Evolutionary conservation across 2,329 filamentous ascomycete genomes (phyloP).

Genomic region (Geosmithia putterillii): DNA sequence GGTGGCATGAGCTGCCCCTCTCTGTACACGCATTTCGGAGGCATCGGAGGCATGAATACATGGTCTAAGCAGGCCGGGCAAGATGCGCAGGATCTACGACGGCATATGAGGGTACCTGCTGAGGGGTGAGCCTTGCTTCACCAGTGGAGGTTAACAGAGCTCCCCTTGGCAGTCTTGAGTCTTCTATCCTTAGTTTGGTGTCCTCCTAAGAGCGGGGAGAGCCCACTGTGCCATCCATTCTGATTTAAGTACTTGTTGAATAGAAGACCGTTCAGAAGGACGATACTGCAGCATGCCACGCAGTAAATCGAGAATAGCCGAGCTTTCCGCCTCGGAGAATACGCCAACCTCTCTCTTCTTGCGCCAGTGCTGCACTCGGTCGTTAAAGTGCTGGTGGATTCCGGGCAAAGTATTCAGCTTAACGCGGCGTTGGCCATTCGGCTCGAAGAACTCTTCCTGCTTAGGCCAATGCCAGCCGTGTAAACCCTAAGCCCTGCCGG

Average conservation of each 20-base stretch:
- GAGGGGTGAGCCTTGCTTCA: too few species aligned
- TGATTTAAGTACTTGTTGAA: conserved; percentile 14
- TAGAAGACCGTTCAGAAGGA: conserved; percentile 9
- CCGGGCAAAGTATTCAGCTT: neutral
- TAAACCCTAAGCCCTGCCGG: too few species aligned
- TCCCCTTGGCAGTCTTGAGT: too few species aligned
- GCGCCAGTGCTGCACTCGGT: conserved; percentile 1
- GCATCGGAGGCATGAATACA: too few species aligned
- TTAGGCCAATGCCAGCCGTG: conserved; percentile 7
- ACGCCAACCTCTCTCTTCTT: conserved; percentile 2
- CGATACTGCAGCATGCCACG: conserved; percentile 3
- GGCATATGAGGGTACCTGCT: too few species aligned
- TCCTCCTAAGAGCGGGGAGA: neutral
- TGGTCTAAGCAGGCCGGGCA: too few species aligned
- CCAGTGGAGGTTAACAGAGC: too few species aligned
- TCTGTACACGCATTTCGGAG: too few species aligned
- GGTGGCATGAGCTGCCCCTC: too few species aligned
- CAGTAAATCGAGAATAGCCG: conserved; percentile 2
- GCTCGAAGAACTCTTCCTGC: conserved; percentile 1
- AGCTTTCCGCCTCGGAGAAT: conserved; percentile 5
- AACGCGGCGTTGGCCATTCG: neutral
- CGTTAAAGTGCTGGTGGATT: neutral
- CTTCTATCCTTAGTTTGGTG: too few species aligned
- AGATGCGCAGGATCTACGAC: too few species aligned
- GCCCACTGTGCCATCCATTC: conserved; percentile 21